Base-by-base conservation (phyloP, 2,329 filamentous ascomycete species). In the Venturia aucupariae region DNA sequence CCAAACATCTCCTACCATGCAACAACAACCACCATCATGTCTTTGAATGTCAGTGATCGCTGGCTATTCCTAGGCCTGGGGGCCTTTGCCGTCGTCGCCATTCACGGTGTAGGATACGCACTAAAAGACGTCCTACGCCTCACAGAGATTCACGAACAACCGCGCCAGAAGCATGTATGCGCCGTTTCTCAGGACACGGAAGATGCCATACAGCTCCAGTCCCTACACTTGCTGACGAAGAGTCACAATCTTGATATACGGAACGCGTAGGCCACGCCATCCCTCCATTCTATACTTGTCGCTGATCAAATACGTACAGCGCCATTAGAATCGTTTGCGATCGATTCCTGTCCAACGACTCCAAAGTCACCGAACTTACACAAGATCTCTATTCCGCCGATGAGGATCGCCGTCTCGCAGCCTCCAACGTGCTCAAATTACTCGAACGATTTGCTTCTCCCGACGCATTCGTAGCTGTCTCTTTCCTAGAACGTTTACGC, bases 141-240 rank as follows among this genome's bases (percentile, higher is more conserved):
- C 63, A 87, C 87, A 67, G 82, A 86, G 73, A 84, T 94, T 70
- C 85, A 84, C 66, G 82, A 84, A 42, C 72, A 79, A 44, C 83
- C 86, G 66, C 85, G 85, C 42, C 87, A 88, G 72, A 84, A 88
- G 61, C 84, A 64, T 64, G 1, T 51, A 64, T 44, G 62, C 63
- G 44, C 60, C 48, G 19, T 64, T 27, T 66, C 66, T 24, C 66
- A 91, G 72, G 85, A 88, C 30, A 90, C 87, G 2, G 88, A 92
- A 71, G 88, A 91, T 71, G 83, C 75, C 4, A 78, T 81, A 60
- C 73, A 75, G 46, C 71, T 78, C 41, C 64, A 70, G 8, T 77
- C 77, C 1, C 73, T 81, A 22, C 67, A 71, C 24, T 74, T 72
- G 24, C 76, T 81, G 61, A 74, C 75, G 38, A 71, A 70, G 3